Evolutionary conservation across 495 filamentous ascomycete genomes (phyloP).

Genomic region (Margaritispora aquatica): DNA sequence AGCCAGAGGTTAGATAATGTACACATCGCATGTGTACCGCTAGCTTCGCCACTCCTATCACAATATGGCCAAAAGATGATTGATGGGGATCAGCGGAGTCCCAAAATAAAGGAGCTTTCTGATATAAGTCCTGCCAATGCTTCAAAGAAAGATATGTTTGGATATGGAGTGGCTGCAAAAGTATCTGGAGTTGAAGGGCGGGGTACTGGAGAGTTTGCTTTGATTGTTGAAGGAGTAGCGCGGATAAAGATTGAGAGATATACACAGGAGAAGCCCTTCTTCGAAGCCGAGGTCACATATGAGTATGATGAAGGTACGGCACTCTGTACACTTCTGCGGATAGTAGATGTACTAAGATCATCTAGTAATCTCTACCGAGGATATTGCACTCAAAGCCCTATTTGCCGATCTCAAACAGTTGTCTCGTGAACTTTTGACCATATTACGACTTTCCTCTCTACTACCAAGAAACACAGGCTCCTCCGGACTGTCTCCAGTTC

Average conservation of each 20-base stretch:
- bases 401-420: conserved; percentile 78
- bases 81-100: conserved; percentile 7
- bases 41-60: conserved; percentile 63
- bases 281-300: conserved; percentile 66
- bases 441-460: conserved; percentile 71
- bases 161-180: conserved; percentile 70
- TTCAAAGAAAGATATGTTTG: conserved; percentile 65
- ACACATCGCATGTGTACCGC: conserved; percentile 75
- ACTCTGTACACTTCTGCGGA: background rate
- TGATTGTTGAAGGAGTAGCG: conserved; percentile 80
- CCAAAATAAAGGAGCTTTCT: conserved; percentile 42
- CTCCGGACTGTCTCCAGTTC: conserved; percentile 67
- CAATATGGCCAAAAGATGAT: conserved; percentile 65
- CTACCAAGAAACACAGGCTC: conserved; percentile 52
- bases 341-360: conserved; percentile 11
- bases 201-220: conserved; percentile 66
- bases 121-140: conserved; percentile 40
- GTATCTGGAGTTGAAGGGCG: conserved; percentile 79
- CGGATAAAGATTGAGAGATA: conserved; percentile 72
- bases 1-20: conserved; percentile 57
- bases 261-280: conserved; percentile 71
- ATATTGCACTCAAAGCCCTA: conserved; percentile 53
- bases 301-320: conserved; percentile 51
- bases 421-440: conserved; percentile 72
- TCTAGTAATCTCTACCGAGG: conserved; percentile 34